These are phyloP conservation scores for Piper longum DNA, from an alignment of 164 flowering plant genomes.

Conservation along the genomic window DNA sequence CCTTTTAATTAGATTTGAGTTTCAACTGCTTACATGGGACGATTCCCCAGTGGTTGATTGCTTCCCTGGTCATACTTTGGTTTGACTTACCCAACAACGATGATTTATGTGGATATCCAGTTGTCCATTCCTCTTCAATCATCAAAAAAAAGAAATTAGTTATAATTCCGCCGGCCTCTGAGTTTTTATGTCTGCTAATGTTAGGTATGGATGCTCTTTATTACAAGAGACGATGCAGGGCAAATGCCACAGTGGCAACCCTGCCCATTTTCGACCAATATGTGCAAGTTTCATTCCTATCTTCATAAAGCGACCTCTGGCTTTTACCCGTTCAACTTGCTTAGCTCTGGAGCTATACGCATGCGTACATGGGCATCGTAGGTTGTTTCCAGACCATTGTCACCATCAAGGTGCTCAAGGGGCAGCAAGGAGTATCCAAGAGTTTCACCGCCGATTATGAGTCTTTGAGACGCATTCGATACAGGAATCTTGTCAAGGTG, in stretches of 20 bases:
- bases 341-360: not conserved
- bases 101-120: not conserved
- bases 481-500: no score
- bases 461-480: no score
- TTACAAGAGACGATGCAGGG: not conserved
- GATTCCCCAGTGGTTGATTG: slow-evolving; percentile 7
- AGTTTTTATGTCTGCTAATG: no score
- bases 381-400: no score
- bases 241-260: not conserved
- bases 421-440: no score
- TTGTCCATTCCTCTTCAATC: not conserved
- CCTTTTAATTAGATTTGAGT: no score
- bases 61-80: not conserved
- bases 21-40: not conserved
- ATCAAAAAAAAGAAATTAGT: no score
- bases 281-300: slow-evolving; percentile 1
- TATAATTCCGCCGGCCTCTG: no score
- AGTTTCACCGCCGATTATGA: no score
- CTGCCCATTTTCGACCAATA: not conserved
- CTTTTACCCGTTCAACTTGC: slow-evolving; percentile 1
- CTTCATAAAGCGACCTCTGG: not conserved
- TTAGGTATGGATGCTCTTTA: not conserved
- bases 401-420: no score
- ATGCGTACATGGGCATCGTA: no score
- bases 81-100: not conserved